These are phyloP conservation scores for Truncatella angustata DNA, from an alignment of 2,329 filamentous ascomycete species.

Conservation along the genomic window DNA sequence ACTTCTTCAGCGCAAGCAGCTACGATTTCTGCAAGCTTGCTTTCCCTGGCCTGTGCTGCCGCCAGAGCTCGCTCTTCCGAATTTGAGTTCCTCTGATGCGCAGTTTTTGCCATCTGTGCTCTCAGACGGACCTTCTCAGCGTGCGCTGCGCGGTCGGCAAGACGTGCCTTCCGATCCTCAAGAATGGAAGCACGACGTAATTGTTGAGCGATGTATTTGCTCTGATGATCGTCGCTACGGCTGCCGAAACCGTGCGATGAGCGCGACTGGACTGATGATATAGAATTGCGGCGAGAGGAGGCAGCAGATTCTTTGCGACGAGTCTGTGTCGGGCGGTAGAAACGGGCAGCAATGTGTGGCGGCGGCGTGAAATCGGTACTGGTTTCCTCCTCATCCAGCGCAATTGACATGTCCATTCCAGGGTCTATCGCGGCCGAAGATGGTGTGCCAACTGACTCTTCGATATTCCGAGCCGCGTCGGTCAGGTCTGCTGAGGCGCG, in stretches of 20 bases:
- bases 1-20: slow-evolving; percentile 81
- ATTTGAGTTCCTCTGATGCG: slow-evolving; percentile 60
- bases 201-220: slow-evolving; percentile 76
- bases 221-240: slow-evolving; percentile 59
- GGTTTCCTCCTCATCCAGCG: slow-evolving; percentile 34
- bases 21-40: slow-evolving; percentile 78
- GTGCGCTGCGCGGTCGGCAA: slow-evolving; percentile 78
- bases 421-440: slow-evolving; percentile 25
- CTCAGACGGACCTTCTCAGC: slow-evolving; percentile 79
- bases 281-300: slow-evolving; percentile 76
- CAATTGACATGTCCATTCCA: slow-evolving; percentile 28
- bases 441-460: slow-evolving; percentile 31
- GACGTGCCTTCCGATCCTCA: slow-evolving; percentile 74
- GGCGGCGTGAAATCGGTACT: slow-evolving; percentile 59
- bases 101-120: slow-evolving; percentile 71
- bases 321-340: slow-evolving; percentile 65
- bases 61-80: slow-evolving; percentile 77
- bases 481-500: slow-evolving; percentile 39
- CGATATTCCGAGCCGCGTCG: slow-evolving; percentile 39
- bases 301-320: slow-evolving; percentile 74
- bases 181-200: slow-evolving; percentile 77
- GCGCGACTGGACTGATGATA: slow-evolving; percentile 72
- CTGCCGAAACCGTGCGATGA: slow-evolving; percentile 58
- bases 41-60: slow-evolving; percentile 74
- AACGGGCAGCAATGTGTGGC: slow-evolving; percentile 74